Conservation (phyloP, 2,329 filamentous ascomycete genomes). For the Apiospora marii region DNA sequence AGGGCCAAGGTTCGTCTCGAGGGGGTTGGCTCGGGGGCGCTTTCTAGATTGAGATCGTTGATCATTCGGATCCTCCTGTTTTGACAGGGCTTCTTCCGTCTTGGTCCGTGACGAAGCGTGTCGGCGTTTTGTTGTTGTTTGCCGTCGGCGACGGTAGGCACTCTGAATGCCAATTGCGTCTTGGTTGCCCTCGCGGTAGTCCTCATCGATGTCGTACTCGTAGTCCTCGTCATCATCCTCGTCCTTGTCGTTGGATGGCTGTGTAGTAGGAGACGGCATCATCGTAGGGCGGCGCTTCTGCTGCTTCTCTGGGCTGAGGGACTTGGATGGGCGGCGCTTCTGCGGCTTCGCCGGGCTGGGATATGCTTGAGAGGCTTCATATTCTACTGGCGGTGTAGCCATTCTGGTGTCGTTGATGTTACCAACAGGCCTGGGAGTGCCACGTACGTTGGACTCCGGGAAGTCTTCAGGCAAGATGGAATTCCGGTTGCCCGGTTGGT, state of each 20-base stretch:
- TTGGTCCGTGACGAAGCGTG: neutral
- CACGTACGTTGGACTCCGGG: no score
- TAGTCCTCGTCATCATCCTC: neutral
- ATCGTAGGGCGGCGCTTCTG: neutral
- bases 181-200: neutral
- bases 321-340: neutral
- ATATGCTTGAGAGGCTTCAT: neutral
- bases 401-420: neutral
- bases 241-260: neutral
- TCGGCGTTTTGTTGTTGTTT: neutral
- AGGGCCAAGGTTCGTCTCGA: constrained; percentile 9
- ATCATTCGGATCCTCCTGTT: neutral
- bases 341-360: neutral
- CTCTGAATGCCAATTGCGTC: neutral
- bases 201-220: neutral
- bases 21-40: constrained; percentile 5
- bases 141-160: neutral
- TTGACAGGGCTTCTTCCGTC: neutral
- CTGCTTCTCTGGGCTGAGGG: neutral
- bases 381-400: neutral
- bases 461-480: no score
- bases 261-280: neutral
- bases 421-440: no score
- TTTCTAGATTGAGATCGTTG: neutral
- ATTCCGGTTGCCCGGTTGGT: no score